Conservation (phyloP, 148 eudicot species). For the Agrostemma githago region DNA sequence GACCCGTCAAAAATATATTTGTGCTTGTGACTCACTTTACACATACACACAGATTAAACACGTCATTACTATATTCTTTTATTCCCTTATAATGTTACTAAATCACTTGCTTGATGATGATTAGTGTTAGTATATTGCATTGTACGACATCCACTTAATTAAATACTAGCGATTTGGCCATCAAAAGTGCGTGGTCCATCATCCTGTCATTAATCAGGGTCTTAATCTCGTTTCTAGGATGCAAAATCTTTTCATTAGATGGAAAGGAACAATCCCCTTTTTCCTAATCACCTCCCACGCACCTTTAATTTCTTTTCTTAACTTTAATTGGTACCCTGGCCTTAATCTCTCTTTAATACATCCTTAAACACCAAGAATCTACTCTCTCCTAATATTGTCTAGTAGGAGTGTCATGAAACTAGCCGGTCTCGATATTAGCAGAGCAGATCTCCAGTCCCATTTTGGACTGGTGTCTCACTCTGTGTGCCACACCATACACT, state of each 20-base stretch:
- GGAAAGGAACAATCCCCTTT: conserved; percentile 25
- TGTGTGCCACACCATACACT: too few relatives aligned
- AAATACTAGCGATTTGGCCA: neutral
- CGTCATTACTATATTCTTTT: neutral
- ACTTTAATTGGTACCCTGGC: conserved; percentile 15
- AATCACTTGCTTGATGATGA: conserved; percentile 15
- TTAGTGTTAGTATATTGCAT: conserved; percentile 12
- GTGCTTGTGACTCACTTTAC: too few relatives aligned
- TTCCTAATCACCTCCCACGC: conserved; percentile 21
- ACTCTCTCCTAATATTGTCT: conserved; percentile 10
- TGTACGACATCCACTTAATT: conserved; percentile 6
- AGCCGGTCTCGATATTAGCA: too few relatives aligned
- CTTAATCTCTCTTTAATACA: conserved; percentile 4
- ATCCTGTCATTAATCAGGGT: conserved; percentile 19
- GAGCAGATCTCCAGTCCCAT: too few relatives aligned
- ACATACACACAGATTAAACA: neutral
- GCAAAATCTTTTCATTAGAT: conserved; percentile 28
- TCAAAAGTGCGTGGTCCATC: conserved; percentile 17
- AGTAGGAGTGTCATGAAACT: neutral
- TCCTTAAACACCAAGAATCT: conserved; percentile 15
- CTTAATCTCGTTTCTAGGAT: conserved; percentile 15
- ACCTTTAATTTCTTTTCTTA: conserved; percentile 11
- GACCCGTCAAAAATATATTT: too few relatives aligned
- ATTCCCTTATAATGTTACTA: neutral
- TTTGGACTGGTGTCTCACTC: too few relatives aligned